Evolutionary conservation across 352 stramenopile genomes (phyloP).

Genomic region (Lagenidium giganteum): DNA sequence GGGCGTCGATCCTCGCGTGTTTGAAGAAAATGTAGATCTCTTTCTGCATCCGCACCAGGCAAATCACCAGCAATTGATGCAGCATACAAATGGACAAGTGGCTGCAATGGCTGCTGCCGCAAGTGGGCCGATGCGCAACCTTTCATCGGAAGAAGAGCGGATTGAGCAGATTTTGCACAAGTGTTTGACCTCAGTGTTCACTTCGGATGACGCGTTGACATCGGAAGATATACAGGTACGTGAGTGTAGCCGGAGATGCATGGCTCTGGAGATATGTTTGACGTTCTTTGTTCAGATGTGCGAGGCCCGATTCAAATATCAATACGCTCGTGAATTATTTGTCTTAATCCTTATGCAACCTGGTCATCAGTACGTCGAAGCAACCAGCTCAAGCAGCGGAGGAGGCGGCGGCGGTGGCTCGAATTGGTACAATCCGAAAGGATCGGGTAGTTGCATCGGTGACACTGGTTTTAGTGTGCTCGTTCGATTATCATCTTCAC

Average conservation of each 20-base stretch:
- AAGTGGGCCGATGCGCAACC: conserved; percentile 14
- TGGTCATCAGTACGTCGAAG: conserved; percentile 67
- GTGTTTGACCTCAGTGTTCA: conserved; percentile 76
- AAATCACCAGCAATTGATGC: conserved; percentile 12
- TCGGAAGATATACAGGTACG: conserved; percentile 48
- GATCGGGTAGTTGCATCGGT: conserved; percentile 76
- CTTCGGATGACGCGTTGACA: conserved; percentile 61
- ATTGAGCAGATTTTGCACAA: conserved; percentile 82
- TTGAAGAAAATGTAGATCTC: conserved; percentile 22
- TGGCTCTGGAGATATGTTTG: no score
- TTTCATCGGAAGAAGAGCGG: conserved; percentile 70
- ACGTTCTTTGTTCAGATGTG: conserved; percentile 30
- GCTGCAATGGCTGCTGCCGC: neutral
- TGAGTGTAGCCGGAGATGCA: no score
- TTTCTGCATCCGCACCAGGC: conserved; percentile 17
- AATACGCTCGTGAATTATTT: conserved; percentile 72
- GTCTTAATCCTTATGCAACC: conserved; percentile 86
- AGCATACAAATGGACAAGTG: neutral
- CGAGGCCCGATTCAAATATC: conserved; percentile 55
- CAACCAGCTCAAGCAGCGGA: conserved; percentile 16
- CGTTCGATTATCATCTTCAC: conserved; percentile 33
- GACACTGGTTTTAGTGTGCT: conserved; percentile 63
- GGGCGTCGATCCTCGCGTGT: conserved; percentile 11
- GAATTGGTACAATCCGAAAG: conserved; percentile 77
- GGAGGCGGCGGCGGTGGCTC: conserved; percentile 20